Percentiles rank a stretch among this genome's conserved stretches.
Evolutionary conservation across 768 basidiomycete species (phyloP).

Genomic region (Suillus occidentalis): DNA sequence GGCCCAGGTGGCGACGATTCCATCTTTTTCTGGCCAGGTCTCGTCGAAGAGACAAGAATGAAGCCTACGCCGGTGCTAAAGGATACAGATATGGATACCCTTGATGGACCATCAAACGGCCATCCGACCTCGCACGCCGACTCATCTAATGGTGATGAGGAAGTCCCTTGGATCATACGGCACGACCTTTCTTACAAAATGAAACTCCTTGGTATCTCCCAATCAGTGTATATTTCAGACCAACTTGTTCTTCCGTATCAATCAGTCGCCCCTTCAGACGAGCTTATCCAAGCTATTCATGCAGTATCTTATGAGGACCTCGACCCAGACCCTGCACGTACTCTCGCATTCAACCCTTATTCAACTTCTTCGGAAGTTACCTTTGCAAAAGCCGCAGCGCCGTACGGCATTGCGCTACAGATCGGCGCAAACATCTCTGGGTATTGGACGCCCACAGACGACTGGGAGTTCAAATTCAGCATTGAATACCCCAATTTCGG

Average conservation of each 20-base stretch:
- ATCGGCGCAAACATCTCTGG: constrained; percentile 61
- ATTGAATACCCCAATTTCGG: background rate
- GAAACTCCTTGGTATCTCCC: constrained; percentile 60
- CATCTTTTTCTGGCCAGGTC: constrained; percentile 75
- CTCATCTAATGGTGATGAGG: constrained; percentile 20
- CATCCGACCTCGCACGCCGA: constrained; percentile 11
- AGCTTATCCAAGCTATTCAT: constrained; percentile 51
- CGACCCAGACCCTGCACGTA: constrained; percentile 39
- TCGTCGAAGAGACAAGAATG: constrained; percentile 59
- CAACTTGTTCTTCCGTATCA: constrained; percentile 73
- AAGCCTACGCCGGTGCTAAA: constrained; percentile 43
- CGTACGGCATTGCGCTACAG: constrained; percentile 72
- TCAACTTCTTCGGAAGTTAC: constrained; percentile 8
- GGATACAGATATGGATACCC: constrained; percentile 4
- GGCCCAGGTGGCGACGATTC: constrained; percentile 32
- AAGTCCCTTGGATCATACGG: constrained; percentile 54
- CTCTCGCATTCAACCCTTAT: constrained; percentile 54
- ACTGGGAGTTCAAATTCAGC: constrained; percentile 61
- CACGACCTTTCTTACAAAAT: constrained; percentile 69
- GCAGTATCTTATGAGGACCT: constrained; percentile 43
- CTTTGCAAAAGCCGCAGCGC: constrained; percentile 56
- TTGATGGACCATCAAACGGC: constrained; percentile 11
- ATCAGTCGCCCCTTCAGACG: constrained; percentile 55
- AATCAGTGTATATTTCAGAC: constrained; percentile 50
- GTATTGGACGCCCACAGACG: constrained; percentile 73